Evolutionary conservation across 2,329 filamentous ascomycete genomes (phyloP).

Genomic region (Verticillium nonalfalfae): DNA sequence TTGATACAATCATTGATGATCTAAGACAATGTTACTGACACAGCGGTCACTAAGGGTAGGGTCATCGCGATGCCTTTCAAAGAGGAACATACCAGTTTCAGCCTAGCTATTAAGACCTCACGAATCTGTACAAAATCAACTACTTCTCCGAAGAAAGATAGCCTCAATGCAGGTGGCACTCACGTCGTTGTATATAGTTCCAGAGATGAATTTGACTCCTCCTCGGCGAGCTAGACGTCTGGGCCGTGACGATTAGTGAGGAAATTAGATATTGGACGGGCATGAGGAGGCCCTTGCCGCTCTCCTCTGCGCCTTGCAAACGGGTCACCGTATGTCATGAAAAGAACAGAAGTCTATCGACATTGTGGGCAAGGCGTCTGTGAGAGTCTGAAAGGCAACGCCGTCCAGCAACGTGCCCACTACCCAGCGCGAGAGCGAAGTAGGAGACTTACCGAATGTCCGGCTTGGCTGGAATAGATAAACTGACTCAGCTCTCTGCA

Average conservation of each 20-base stretch:
- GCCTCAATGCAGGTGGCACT: background rate
- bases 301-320: no score
- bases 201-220: conserved; percentile 69
- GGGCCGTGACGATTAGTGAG: background rate
- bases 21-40: conserved; percentile 24
- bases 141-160: background rate
- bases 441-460: conserved; percentile 38
- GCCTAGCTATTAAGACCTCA: conserved; percentile 32
- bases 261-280: background rate
- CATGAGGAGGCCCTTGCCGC: no score
- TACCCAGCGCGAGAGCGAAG: background rate
- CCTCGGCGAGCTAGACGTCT: conserved; percentile 69
- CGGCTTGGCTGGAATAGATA: conserved; percentile 36
- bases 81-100: conserved; percentile 36
- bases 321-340: no score
- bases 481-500: background rate
- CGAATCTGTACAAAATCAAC: background rate
- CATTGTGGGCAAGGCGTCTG: no score
- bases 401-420: no score
- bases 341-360: no score
- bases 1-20: conserved; percentile 42
- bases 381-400: no score
- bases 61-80: no score
- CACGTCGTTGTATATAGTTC: conserved; percentile 55
- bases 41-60: no score